Evolutionary conservation across 1,284 basidiomycete species (phyloP).

Genomic region (Blastosporella zonata): DNA sequence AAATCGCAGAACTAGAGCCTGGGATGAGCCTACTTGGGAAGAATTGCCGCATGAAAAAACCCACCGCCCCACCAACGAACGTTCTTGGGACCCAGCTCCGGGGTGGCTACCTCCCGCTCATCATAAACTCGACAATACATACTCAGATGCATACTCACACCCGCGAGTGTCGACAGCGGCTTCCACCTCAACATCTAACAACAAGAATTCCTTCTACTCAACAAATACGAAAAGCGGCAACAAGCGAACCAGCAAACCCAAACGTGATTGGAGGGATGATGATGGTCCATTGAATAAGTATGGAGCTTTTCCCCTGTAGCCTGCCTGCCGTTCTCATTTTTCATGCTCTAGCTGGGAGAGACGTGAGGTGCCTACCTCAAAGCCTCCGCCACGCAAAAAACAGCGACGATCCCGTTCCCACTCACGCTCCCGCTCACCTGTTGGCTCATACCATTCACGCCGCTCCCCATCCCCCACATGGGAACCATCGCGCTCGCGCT

Average conservation of each 20-base stretch:
- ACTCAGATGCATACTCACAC: conserved; percentile 29
- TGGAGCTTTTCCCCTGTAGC: conserved; percentile 6
- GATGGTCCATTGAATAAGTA: conserved; percentile 72
- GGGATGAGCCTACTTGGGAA: conserved; percentile 31
- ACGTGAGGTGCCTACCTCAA: conserved; percentile 25
- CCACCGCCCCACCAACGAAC: conserved; percentile 33
- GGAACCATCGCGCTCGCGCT: conserved; percentile 60
- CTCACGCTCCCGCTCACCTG: conserved; percentile 53
- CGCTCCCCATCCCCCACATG: conserved; percentile 48
- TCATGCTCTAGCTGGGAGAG: conserved; percentile 20
- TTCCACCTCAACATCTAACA: conserved; percentile 28
- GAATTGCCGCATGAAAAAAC: conserved; percentile 28
- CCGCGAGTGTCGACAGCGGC: conserved; percentile 28
- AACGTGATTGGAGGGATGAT: conserved; percentile 61
- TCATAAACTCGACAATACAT: conserved; percentile 28
- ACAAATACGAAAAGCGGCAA: conserved; percentile 8
- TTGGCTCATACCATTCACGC: conserved; percentile 59
- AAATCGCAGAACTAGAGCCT: conserved; percentile 34
- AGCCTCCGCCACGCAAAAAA: conserved; percentile 33
- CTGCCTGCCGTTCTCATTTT: conserved; percentile 6
- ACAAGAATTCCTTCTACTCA: conserved; percentile 22
- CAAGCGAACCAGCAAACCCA: conserved; percentile 37
- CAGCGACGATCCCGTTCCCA: conserved; percentile 53
- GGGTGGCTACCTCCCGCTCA: conserved; percentile 49
- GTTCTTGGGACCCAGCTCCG: conserved; percentile 64